phyloP scores from a whole-genome alignment of 1,284 basidiomycete species.

The Inonotus hispidus region DNA sequence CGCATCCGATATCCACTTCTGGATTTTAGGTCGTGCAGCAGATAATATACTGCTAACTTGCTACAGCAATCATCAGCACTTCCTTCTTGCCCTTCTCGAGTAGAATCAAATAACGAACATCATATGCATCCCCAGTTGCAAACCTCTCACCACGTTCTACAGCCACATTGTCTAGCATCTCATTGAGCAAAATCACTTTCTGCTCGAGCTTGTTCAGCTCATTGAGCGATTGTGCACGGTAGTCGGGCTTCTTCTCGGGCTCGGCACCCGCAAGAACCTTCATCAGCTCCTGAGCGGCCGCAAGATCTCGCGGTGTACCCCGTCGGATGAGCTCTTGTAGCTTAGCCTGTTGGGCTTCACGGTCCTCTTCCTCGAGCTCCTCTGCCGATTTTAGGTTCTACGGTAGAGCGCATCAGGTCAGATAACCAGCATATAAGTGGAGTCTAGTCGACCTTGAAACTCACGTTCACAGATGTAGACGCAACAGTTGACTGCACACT shows the following conservation, averaged over 20 bases:
- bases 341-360: constrained; percentile 94
- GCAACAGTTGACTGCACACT: constrained; percentile 42
- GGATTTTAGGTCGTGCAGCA: constrained; percentile 88
- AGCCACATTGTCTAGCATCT: constrained; percentile 95
- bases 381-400: constrained; percentile 92
- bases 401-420: not conserved
- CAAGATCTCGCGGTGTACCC: constrained; percentile 92
- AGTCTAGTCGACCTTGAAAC: not conserved
- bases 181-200: constrained; percentile 91
- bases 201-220: constrained; percentile 95
- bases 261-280: constrained; percentile 93
- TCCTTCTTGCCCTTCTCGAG: not conserved
- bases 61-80: constrained; percentile 31
- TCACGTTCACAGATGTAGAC: constrained; percentile 41
- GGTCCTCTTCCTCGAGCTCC: constrained; percentile 94
- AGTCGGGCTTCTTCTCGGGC: constrained; percentile 91
- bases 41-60: constrained; percentile 87
- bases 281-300: constrained; percentile 97
- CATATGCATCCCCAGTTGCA: constrained; percentile 89
- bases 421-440: not conserved
- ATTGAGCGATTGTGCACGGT: constrained; percentile 80
- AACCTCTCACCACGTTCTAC: constrained; percentile 62
- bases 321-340: constrained; percentile 96
- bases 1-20: constrained; percentile 98
- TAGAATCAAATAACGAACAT: constrained; percentile 46